phyloP scores from a whole-genome alignment of 164 flowering plant genomes.

The Umbellularia californica region DNA sequence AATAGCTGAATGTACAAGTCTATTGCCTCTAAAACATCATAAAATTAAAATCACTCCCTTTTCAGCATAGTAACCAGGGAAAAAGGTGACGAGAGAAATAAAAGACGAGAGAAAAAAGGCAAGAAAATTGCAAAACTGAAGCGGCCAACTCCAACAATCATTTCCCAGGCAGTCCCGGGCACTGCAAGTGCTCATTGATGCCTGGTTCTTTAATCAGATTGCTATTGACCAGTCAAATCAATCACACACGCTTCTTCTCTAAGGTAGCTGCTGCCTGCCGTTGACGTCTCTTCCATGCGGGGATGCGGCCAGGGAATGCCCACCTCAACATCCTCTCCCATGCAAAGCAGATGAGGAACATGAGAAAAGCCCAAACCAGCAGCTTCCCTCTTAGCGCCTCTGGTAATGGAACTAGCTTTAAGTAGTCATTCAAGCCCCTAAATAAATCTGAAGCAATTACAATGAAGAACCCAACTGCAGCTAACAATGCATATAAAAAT shows the following conservation, averaged over 20 bases:
- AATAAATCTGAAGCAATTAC: slow-evolving; percentile 77
- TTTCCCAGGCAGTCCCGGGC: background rate
- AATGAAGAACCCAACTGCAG: slow-evolving; percentile 70
- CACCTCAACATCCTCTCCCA: slow-evolving; percentile 92
- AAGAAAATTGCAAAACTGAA: no score
- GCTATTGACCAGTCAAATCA: background rate
- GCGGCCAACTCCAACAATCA: background rate
- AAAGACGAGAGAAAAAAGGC: background rate
- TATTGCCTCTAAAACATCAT: no score
- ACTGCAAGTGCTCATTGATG: background rate
- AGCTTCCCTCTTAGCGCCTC: slow-evolving; percentile 57
- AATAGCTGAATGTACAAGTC: no score
- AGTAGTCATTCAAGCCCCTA: slow-evolving; percentile 74
- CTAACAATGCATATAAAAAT: slow-evolving; percentile 64
- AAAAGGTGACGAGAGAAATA: background rate
- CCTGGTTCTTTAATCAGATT: background rate
- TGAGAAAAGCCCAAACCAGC: slow-evolving; percentile 63
- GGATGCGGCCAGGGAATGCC: slow-evolving; percentile 85
- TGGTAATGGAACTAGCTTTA: slow-evolving; percentile 84
- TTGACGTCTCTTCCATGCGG: slow-evolving; percentile 69
- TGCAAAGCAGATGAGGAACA: slow-evolving; percentile 59
- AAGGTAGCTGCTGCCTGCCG: slow-evolving; percentile 26
- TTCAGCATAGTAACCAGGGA: background rate
- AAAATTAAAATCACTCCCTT: background rate
- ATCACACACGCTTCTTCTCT: slow-evolving; percentile 42